These are phyloP conservation scores for Fusarium hainanense DNA, from an alignment of 2,329 filamentous ascomycete genomes.

Conservation along the genomic window DNA sequence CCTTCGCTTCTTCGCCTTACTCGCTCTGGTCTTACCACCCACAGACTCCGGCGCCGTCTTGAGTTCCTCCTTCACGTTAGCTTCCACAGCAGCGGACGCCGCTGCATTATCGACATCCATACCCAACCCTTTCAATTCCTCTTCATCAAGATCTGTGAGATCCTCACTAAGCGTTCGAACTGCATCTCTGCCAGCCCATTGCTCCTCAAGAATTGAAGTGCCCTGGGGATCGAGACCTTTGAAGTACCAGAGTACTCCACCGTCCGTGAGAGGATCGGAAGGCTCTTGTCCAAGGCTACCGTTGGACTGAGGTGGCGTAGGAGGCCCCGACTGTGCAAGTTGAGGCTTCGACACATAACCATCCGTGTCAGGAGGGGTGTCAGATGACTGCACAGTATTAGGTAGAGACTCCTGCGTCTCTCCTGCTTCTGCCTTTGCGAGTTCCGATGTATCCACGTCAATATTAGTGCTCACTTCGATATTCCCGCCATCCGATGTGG, in stretches of 20 bases:
- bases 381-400: slow-evolving; percentile 45
- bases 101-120: slow-evolving; percentile 62
- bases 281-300: slow-evolving; percentile 64
- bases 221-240: slow-evolving; percentile 81
- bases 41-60: slow-evolving; percentile 33
- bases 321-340: slow-evolving; percentile 58
- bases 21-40: slow-evolving; percentile 46
- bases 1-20: slow-evolving; percentile 51
- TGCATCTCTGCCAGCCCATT: slow-evolving; percentile 73
- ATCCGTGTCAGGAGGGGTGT: slow-evolving; percentile 62
- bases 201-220: slow-evolving; percentile 81
- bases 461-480: slow-evolving; percentile 60
- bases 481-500: slow-evolving; percentile 53
- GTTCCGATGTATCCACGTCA: slow-evolving; percentile 58
- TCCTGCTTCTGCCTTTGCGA: slow-evolving; percentile 46
- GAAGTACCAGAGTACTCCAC: slow-evolving; percentile 90
- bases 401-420: slow-evolving; percentile 42
- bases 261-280: slow-evolving; percentile 69
- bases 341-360: slow-evolving; percentile 54
- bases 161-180: slow-evolving; percentile 80
- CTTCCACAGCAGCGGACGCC: slow-evolving; percentile 44
- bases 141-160: slow-evolving; percentile 91
- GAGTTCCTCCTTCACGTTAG: slow-evolving; percentile 39
- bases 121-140: slow-evolving; percentile 79
- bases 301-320: slow-evolving; percentile 75